Base-by-base conservation (phyloP, 1,284 basidiomycete genomes). In the Boletus mariae region DNA sequence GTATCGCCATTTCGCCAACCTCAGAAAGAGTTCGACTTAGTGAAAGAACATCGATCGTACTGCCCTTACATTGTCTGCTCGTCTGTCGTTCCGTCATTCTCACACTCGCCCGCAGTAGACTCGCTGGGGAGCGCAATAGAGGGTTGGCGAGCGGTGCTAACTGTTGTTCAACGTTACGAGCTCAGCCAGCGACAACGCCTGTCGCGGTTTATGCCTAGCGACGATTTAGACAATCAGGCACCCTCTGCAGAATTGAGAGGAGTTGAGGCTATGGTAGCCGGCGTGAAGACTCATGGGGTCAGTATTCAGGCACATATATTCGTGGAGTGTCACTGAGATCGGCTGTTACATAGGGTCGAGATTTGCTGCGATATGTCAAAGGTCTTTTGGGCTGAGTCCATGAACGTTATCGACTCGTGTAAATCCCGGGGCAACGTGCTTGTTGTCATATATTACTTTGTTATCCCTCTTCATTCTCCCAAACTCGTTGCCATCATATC, bases 31-130 rank as follows among this genome's bases (percentile, higher is more conserved):
- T 82, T 91, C 52, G 87, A 92, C 64, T 65, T 90, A 23, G 68
- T 90, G 40, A 85, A 83, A 61, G 90, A 92, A 66, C 89, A 92
- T 64, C 78, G 90, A 23, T 83, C 87, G 3, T 89, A 88, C 60
- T 92, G 90, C 60, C 89, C 89, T 20, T 92, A 89, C 58, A 79
- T 88, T 45, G 83, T 85, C 25, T 79, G 80, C 23, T 87, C 87
- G 7, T 88, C 86, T 2, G 63, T 75, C 3, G 72, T 90, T 10
- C 85, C 86, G 4, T 78, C 81, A 2, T 66, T 84, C 10, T 75
- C 82, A n/a, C 63, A 72, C 10, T 64, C 68, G 4, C 58, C 66
- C 8, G 34, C 54, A 8, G 54, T 62, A 20, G 54, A 60, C 43
- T 57, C 51, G 35, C 52, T 51, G 46, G 61, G 59, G 32, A 69